A percentile compares a stretch with the other conserved stretches of the same genome.
Conservation (phyloP, 257 asterid genomes). For the Solanum dulcamara region DNA sequence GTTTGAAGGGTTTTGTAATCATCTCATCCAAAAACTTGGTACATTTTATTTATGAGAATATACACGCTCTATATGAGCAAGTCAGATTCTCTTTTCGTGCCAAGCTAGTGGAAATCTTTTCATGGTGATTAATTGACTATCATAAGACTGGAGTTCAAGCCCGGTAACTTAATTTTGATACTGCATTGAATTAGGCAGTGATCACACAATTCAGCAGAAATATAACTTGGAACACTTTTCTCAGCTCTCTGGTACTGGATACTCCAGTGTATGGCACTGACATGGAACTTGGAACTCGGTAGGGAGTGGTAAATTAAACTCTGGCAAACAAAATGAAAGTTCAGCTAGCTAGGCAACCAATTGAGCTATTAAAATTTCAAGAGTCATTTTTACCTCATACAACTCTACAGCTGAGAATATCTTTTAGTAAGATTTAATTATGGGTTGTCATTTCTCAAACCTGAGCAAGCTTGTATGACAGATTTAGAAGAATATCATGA, state of each 20-base stretch:
- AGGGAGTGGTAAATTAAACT: background rate
- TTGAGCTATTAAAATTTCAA: no score
- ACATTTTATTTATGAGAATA: background rate
- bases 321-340: no score
- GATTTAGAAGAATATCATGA: background rate
- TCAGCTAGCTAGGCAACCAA: background rate
- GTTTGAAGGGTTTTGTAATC: background rate
- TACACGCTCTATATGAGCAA: background rate
- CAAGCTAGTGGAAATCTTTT: background rate
- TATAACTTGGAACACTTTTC: background rate
- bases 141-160: background rate
- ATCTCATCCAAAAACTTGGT: background rate
- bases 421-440: background rate
- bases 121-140: background rate
- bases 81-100: background rate
- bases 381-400: background rate
- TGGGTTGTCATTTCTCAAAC: background rate
- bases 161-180: background rate
- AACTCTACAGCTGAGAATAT: background rate
- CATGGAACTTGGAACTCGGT: background rate
- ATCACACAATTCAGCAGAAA: background rate
- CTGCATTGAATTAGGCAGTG: background rate
- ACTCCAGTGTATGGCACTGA: background rate
- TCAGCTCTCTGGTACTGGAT: background rate
- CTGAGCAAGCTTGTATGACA: background rate